Percentiles rank a stretch among this genome's conserved stretches.
These are phyloP conservation scores for Daphne laureola DNA, from an alignment of 441 rosid species.

Conservation along the genomic window DNA sequence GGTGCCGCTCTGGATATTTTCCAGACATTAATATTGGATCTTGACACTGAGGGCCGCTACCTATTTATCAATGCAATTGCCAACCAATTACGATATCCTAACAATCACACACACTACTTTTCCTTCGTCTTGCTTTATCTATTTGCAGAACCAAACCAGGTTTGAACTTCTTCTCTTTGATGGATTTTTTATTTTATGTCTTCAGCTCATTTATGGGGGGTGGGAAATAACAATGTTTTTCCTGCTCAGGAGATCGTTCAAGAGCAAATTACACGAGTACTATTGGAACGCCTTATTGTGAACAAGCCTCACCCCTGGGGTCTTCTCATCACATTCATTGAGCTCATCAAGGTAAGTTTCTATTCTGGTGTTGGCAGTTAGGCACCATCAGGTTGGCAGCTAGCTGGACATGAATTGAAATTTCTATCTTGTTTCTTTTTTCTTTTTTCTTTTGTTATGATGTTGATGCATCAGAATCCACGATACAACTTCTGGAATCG, in stretches of 20 bases:
- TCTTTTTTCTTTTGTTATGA: neutral
- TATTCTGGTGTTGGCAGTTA: neutral
- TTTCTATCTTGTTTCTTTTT: too few species aligned
- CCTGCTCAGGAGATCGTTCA: constrained; percentile 74
- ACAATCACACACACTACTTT: constrained; percentile 96
- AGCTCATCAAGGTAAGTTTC: constrained; percentile 73
- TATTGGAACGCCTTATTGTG: constrained; percentile 92
- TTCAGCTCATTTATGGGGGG: neutral
- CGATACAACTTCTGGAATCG: constrained; percentile 93
- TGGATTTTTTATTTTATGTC: neutral
- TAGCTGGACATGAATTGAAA: neutral
- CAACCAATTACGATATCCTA: constrained; percentile 96
- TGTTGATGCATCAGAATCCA: constrained; percentile 54
- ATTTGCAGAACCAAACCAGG: constrained; percentile 87
- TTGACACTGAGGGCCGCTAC: constrained; percentile 92
- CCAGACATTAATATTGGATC: constrained; percentile 53
- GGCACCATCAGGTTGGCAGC: neutral
- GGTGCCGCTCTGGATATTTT: constrained; percentile 81
- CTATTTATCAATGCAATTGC: constrained; percentile 91
- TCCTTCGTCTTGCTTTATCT: constrained; percentile 85
- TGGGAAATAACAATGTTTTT: neutral
- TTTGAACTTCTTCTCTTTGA: constrained; percentile 15
- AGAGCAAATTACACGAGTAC: constrained; percentile 96
- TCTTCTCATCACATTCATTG: constrained; percentile 94
- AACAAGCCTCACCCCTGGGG: constrained; percentile 99